Percentiles rank a stretch among this genome's conserved stretches.
Evolutionary conservation across 1,284 basidiomycete species (phyloP).

Genomic region (Singerocomus rubriflavus): DNA sequence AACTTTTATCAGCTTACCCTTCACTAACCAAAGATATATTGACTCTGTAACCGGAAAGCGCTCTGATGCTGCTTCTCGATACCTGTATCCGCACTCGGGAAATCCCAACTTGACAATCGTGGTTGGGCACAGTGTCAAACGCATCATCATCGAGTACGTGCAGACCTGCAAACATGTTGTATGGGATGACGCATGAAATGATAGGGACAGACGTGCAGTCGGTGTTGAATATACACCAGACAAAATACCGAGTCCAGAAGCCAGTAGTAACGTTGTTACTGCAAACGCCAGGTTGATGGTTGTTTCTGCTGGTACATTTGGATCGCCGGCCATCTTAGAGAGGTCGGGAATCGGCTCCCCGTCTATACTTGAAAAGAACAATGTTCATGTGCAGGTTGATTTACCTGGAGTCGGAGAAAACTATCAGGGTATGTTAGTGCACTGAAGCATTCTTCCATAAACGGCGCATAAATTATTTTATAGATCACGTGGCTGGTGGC

Average conservation of each 20-base stretch:
- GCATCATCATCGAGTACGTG: not conserved
- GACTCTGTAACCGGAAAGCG: slow-evolving; percentile 48
- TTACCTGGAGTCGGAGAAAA: slow-evolving; percentile 57
- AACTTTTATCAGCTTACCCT: not conserved
- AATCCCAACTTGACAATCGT: slow-evolving; percentile 34
- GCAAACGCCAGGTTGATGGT: slow-evolving; percentile 20
- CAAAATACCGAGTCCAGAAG: slow-evolving; percentile 18
- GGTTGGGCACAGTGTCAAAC: not conserved
- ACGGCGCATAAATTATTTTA: not conserved
- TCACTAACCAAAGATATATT: slow-evolving; percentile 41
- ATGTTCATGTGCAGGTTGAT: slow-evolving; percentile 41
- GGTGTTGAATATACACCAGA: slow-evolving; percentile 8
- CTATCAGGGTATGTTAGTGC: slow-evolving; percentile 24
- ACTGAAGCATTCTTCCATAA: too few species aligned
- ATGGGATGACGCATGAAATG: not conserved
- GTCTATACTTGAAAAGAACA: slow-evolving; percentile 36
- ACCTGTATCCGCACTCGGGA: slow-evolving; percentile 33
- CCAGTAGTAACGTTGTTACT: not conserved
- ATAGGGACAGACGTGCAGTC: slow-evolving; percentile 44
- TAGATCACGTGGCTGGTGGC: slow-evolving; percentile 4
- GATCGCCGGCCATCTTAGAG: slow-evolving; percentile 23
- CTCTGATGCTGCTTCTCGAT: slow-evolving; percentile 45
- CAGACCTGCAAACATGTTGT: too few species aligned
- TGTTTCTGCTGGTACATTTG: not conserved
- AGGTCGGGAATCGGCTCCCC: slow-evolving; percentile 41